Evolutionary conservation across 805 yeast genomes (phyloP).

Genomic region (Saccharomycopsis babjevae): DNA sequence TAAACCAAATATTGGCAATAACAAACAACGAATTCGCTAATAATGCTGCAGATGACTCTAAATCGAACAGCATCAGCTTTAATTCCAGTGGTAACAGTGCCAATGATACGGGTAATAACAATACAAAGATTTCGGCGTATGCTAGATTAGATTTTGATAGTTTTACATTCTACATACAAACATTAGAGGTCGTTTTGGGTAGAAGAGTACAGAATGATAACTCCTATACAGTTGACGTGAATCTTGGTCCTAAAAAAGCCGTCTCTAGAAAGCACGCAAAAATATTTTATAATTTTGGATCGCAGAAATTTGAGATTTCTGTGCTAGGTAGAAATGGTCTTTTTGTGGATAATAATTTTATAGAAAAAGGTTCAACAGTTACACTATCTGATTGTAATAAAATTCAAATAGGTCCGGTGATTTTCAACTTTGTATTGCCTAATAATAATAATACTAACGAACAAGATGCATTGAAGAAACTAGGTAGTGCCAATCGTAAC

Average conservation of each 20-base stretch:
- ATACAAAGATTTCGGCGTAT: constrained; percentile 35
- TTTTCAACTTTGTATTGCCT: constrained; percentile 81
- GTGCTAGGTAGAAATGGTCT: constrained; percentile 95
- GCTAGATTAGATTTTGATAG: constrained; percentile 84
- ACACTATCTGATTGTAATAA: constrained; percentile 74
- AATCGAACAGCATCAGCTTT: background rate
- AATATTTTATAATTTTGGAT: constrained; percentile 92
- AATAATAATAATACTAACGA: constrained; percentile 35
- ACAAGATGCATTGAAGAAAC: background rate
- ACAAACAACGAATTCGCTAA: background rate
- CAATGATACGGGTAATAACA: background rate
- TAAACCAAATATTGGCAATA: background rate
- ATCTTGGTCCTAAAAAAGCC: constrained; percentile 84
- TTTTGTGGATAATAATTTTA: constrained; percentile 83
- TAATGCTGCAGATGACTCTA: background rate
- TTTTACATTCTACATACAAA: constrained; percentile 92
- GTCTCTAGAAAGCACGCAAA: constrained; percentile 91
- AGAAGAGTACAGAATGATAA: constrained; percentile 69
- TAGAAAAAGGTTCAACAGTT: constrained; percentile 85
- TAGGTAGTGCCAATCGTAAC: background rate
- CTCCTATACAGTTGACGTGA: constrained; percentile 75
- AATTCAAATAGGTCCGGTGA: constrained; percentile 88
- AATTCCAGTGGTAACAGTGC: background rate
- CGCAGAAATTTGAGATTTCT: constrained; percentile 85
- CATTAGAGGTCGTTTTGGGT: constrained; percentile 90